Conservation (phyloP, 148 eudicot species). For the Linanthus parryae region DNA sequence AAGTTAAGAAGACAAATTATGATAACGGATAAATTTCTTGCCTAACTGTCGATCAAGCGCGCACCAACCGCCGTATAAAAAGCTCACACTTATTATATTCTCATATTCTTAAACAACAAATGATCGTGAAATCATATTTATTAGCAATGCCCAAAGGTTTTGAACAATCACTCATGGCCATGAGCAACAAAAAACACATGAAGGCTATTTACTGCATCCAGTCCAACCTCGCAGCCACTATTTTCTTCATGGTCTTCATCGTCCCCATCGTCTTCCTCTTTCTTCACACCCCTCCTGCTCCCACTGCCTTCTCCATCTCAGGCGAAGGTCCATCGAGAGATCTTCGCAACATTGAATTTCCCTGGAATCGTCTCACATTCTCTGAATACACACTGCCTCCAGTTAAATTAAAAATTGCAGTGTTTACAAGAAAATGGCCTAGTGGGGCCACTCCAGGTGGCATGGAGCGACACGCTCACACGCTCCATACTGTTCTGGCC, state of each 20-base stretch:
- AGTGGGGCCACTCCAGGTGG: conserved; percentile 62
- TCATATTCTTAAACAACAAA: no score
- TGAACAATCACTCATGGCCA: conserved; percentile 28
- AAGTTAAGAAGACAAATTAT: no score
- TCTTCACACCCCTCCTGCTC: conserved; percentile 32
- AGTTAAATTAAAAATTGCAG: conserved; percentile 45
- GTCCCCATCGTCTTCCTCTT: conserved; percentile 58
- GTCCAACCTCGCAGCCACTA: conserved; percentile 50
- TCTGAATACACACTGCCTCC: conserved; percentile 16
- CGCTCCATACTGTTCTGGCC: conserved; percentile 64
- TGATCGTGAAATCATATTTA: no score
- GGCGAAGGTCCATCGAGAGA: conserved; percentile 37
- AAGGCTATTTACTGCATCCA: conserved; percentile 28
- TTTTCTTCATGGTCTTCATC: conserved; percentile 55
- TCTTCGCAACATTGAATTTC: conserved; percentile 48
- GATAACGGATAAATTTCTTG: no score
- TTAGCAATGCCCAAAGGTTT: no score
- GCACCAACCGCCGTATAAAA: no score
- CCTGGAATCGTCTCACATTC: conserved; percentile 59
- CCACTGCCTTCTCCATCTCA: conserved; percentile 21
- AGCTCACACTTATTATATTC: no score
- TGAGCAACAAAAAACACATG: conserved; percentile 32
- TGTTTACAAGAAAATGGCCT: conserved; percentile 76
- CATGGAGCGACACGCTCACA: conserved; percentile 85
- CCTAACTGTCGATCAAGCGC: no score